Evolutionary conservation across 768 basidiomycete genomes (phyloP), one percentile per base, ranked within the genome.

Genomic region (Boletus pseudo-olivaceus): DNA sequence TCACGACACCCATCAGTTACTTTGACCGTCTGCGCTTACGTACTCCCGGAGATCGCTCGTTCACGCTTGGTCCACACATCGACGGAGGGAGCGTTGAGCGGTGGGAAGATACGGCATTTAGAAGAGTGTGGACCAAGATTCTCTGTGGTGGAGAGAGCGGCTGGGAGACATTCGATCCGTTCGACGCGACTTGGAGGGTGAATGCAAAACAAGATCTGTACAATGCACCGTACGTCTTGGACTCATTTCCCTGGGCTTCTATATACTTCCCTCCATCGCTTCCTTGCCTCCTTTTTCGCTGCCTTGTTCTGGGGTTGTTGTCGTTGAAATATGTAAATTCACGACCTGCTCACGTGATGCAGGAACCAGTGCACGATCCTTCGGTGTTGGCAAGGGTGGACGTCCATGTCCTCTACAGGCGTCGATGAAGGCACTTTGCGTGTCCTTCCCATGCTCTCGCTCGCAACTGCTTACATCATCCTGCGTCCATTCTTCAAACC

Each of bases 1-100:
- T 88, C 29, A 60, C 69, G 11, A 82, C 76, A 3, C 87, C 88
- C 1, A 69, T 91, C n/a, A 82, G 83, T 1, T 92, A 92, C 67
- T 87, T 82, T 54, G 90, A 93, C 69, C 78, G 90, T 7, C 71
- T 91, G 11, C 78, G 88, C 2, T 87, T 90, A 44, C 79, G 90
- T 6, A 77, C 76, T 29, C 87, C 88, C 0, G 90, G 89, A 0
- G 88, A 89, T 56, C 69, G 75, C 12, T 76, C 77, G 45, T 90
- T 90, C 63, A 77, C 82, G 0, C 72, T 90, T 2, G 87, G 83
- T 0, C 83, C 87, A 11, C 84, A 87, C 50, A 67, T 76, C 15
- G 81, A 82, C 47, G 76, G 76, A 0, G 82, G 82, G 10, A 75
- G 77, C 8, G 70, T 79, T 54, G 73, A 87, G 72, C 67, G 84